Base-by-base conservation (phyloP, 257 asterid species). In the Nicotiana tomentosiformis region DNA sequence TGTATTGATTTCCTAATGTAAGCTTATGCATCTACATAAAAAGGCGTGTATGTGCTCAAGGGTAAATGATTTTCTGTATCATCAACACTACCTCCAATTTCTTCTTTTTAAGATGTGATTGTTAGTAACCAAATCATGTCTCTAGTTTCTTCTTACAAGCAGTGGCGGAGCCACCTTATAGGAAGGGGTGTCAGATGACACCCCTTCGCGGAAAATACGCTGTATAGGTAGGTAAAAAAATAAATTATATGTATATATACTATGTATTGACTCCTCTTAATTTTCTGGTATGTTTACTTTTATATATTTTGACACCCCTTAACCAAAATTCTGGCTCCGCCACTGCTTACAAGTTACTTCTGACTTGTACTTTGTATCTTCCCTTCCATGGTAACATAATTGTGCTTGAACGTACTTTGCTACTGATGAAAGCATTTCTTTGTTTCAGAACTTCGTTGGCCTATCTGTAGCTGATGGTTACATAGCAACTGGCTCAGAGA, bases 401-500 rank as follows among this genome's bases (percentile, higher is more conserved):
- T 51, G 26, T 76, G 62, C 15, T 51, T 51, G 62, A 51, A 51
- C 51, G 26, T 76, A 23, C 10, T 76, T 76, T 76, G 64, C 29
- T 16, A 51, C 16, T 76, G 80, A 76, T 76, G 16, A 51, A 51
- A 76, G 46, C 10, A 51, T 18, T 84, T 43, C 81, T 64, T 83
- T 82, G 66, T 90, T 89, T 66, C 97, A 96, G 99, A 94, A 96
- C 89, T 96, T 96, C 77, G 99, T 96, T 65, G 99, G 99, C 87
- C 87, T 96, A 87, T 92, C 99, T 33, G 95, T 93, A 37, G 88
- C 96, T n/a, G 97, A 96, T n/a, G 99, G 99, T 56, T 96, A 93
- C 88, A 90, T 96, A 64, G 99, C 98, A 55, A 96, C 99, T 4
- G 98, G 98, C 77, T 94, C 98, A 66, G 98, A 96, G 84, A 93